These are phyloP conservation scores for Trichophyton equinum DNA, from an alignment of 2,329 filamentous ascomycete genomes.

Conservation along the genomic window DNA sequence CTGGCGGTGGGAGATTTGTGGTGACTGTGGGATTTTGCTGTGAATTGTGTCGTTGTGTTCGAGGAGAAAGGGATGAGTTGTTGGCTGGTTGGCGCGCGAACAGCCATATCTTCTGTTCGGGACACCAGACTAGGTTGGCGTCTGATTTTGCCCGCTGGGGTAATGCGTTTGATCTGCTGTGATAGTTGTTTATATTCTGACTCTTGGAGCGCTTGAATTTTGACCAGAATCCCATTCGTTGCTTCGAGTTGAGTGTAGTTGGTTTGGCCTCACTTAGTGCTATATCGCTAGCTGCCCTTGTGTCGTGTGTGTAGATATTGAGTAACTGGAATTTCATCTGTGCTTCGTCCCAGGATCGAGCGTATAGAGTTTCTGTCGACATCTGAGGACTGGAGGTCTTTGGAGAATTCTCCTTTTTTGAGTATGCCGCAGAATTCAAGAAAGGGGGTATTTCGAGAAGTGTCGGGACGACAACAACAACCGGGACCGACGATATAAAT, in stretches of 20 bases:
- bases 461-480: too few relatives aligned
- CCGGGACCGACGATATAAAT: background rate
- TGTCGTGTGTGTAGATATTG: background rate
- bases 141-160: slow-evolving; percentile 9
- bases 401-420: background rate
- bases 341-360: background rate
- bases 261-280: background rate
- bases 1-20: background rate
- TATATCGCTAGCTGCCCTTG: background rate
- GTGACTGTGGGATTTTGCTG: background rate
- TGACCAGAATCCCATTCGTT: slow-evolving; percentile 10
- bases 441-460: background rate
- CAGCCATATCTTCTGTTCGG: slow-evolving; percentile 13
- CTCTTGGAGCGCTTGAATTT: slow-evolving; percentile 6
- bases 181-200: background rate
- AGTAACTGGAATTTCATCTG: background rate
- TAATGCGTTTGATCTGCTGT: background rate
- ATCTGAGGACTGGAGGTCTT: background rate
- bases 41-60: background rate
- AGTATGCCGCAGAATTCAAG: background rate
- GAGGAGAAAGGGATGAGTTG: background rate
- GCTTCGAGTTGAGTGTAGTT: background rate
- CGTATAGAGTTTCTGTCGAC: background rate
- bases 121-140: slow-evolving; percentile 12
- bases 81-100: slow-evolving; percentile 4